Conservation (phyloP, 2,329 filamentous ascomycete species). For the Gremmenia infestans region DNA sequence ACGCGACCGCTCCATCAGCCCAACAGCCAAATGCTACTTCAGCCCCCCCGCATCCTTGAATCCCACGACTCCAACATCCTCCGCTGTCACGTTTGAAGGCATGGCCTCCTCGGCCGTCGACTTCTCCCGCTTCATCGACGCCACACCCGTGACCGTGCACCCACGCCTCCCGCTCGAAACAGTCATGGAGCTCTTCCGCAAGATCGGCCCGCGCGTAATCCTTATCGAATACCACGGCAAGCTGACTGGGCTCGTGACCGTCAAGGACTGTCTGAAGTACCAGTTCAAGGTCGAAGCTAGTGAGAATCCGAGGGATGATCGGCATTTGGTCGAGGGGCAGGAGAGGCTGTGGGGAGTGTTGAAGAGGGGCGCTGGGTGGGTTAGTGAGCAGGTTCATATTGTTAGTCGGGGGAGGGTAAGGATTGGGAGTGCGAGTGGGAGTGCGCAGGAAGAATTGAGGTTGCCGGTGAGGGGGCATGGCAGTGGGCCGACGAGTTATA, state of each 20-base stretch:
- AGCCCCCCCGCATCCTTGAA: slow-evolving; percentile 41
- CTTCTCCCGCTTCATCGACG: slow-evolving; percentile 82
- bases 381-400: slow-evolving; percentile 49
- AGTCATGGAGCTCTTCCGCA: slow-evolving; percentile 97
- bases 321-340: slow-evolving; percentile 49
- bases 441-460: slow-evolving; percentile 33
- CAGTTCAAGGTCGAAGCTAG: slow-evolving; percentile 93
- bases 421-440: slow-evolving; percentile 33
- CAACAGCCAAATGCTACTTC: slow-evolving; percentile 71
- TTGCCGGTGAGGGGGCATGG: slow-evolving; percentile 20
- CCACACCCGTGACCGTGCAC: slow-evolving; percentile 85
- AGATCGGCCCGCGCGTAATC: slow-evolving; percentile 91
- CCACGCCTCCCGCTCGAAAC: slow-evolving; percentile 90
- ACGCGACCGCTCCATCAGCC: slow-evolving; percentile 60
- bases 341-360: slow-evolving; percentile 62
- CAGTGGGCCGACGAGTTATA: slow-evolving; percentile 30
- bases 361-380: slow-evolving; percentile 49
- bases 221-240: slow-evolving; percentile 85
- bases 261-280: slow-evolving; percentile 95
- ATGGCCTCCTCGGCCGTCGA: slow-evolving; percentile 61
- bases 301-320: slow-evolving; percentile 62
- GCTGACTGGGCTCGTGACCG: slow-evolving; percentile 80
- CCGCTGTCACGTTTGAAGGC: slow-evolving; percentile 53
- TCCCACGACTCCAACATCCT: slow-evolving; percentile 20
- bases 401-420: slow-evolving; percentile 54